Base-by-base conservation (phyloP, 257 asterid species). In the Linaria vulgaris region DNA sequence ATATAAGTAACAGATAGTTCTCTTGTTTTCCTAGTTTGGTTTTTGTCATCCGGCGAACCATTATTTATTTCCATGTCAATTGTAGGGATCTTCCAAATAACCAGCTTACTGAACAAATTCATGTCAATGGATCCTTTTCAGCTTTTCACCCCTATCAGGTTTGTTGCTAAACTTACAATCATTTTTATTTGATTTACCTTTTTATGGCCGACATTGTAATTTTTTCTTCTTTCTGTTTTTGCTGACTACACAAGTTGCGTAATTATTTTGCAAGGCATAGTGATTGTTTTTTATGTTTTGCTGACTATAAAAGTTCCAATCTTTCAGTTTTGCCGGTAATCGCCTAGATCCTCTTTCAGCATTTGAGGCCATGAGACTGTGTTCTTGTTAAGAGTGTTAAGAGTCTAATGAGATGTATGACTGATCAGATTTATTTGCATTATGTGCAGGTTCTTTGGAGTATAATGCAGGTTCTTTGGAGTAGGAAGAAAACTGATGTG, bases 61-160 rank as follows among this genome's bases (percentile, higher is more conserved):
- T 74, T 56, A 44, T 38, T 50, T 19, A 41, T 76, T 51, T 39
- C 50, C 63, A 53, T 70, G 56, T 38, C 9, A 16, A 48, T 69
- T 79, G 82, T 90, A 94, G 99, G 46, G 99, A 94, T 90, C 92
- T 94, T 68, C 90, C 99, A 53, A 82, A 61, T 77, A 94, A 94
- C 76, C 11, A 22, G 0, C 80, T 94, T 58, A 54, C 75, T 2
- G 99, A 97, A 51, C 64, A 22, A 55, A 80, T 76, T 76, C 99
- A 97, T 45, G 72, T 77, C 55, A 85, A 85, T 72, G 99, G 99
- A 70, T 94, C 99, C 73, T 94, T n/a, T 94, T 77, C 79, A 78
- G 63, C 88, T 85, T 56, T 90, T 94, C 75, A 90, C 97, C 71
- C 97, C 97, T 67, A 84, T 90, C 85, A 94, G 99, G 99, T 94